These are phyloP conservation scores for Microcos paniculata DNA, from an alignment of 345 rosid species.

Conservation along the genomic window DNA sequence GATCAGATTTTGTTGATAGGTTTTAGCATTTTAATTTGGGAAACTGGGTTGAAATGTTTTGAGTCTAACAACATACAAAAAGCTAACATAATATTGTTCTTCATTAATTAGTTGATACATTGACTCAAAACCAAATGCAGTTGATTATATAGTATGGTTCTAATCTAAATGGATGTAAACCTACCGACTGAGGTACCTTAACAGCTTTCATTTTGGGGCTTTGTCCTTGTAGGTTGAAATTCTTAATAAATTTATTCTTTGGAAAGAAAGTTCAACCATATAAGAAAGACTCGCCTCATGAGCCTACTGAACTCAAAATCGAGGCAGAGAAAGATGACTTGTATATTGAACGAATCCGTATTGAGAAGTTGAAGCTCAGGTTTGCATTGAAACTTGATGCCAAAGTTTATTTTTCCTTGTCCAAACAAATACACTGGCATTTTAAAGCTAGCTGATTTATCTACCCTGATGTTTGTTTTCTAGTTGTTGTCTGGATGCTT, in stretches of 20 bases:
- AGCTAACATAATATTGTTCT: too few relatives aligned
- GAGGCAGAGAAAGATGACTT: constrained; percentile 37
- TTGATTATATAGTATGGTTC: not conserved
- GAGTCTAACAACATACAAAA: too few relatives aligned
- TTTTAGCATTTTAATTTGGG: too few relatives aligned
- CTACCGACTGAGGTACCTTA: too few relatives aligned
- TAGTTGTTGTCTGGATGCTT: too few relatives aligned
- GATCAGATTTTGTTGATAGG: not conserved
- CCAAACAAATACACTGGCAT: too few relatives aligned
- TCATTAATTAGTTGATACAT: not conserved
- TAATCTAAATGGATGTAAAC: too few relatives aligned
- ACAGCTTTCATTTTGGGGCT: not conserved
- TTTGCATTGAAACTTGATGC: constrained; percentile 9
- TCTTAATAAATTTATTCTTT: constrained; percentile 24
- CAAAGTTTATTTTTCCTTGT: too few relatives aligned
- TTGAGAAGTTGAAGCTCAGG: constrained; percentile 68
- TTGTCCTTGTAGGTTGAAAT: constrained; percentile 38
- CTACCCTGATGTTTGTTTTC: not conserved
- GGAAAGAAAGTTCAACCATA: constrained; percentile 25
- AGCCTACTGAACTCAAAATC: constrained; percentile 36
- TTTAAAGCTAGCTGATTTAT: too few relatives aligned
- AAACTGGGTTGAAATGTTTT: too few relatives aligned
- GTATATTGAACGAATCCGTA: constrained; percentile 58
- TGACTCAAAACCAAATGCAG: not conserved
- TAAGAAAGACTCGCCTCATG: constrained; percentile 20